Percentiles rank a stretch among this genome's conserved stretches.
Conservation (phyloP, 2,329 filamentous ascomycete species). For the Graphilbum sp. region DNA sequence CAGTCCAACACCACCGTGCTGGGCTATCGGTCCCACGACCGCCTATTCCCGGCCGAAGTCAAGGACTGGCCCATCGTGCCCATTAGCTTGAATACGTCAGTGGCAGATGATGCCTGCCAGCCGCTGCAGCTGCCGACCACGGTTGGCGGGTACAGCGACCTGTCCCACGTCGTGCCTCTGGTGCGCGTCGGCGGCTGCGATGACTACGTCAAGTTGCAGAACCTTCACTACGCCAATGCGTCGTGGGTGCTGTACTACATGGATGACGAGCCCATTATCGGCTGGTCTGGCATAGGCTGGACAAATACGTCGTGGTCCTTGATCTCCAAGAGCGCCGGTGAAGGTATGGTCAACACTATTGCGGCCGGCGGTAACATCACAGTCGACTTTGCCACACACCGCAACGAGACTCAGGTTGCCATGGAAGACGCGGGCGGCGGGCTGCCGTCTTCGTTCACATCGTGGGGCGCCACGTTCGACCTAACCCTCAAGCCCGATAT, state of each 20-base stretch:
- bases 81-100: slow-evolving; percentile 10
- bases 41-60: slow-evolving; percentile 6
- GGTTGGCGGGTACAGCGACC: slow-evolving; percentile 25
- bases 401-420: slow-evolving; percentile 19
- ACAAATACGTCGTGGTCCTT: not conserved
- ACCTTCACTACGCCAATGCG: slow-evolving; percentile 36
- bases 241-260: slow-evolving; percentile 44
- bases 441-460: slow-evolving; percentile 22
- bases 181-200: slow-evolving; percentile 36
- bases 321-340: not conserved
- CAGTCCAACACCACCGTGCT: slow-evolving; percentile 5
- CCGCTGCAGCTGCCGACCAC: slow-evolving; percentile 20
- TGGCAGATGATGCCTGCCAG: slow-evolving; percentile 19
- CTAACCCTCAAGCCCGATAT: slow-evolving; percentile 26
- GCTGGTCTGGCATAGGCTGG: not conserved
- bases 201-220: slow-evolving; percentile 34
- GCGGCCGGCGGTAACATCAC: not conserved
- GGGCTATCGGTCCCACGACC: slow-evolving; percentile 7
- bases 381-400: not conserved
- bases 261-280: not conserved
- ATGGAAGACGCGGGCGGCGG: slow-evolving; percentile 14
- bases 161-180: slow-evolving; percentile 40
- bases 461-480: slow-evolving; percentile 26
- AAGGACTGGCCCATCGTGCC: slow-evolving; percentile 12
- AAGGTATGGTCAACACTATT: not conserved